Evolutionary conservation across 1,139 yeast species (phyloP).

Genomic region (Hyphopichia fennica): DNA sequence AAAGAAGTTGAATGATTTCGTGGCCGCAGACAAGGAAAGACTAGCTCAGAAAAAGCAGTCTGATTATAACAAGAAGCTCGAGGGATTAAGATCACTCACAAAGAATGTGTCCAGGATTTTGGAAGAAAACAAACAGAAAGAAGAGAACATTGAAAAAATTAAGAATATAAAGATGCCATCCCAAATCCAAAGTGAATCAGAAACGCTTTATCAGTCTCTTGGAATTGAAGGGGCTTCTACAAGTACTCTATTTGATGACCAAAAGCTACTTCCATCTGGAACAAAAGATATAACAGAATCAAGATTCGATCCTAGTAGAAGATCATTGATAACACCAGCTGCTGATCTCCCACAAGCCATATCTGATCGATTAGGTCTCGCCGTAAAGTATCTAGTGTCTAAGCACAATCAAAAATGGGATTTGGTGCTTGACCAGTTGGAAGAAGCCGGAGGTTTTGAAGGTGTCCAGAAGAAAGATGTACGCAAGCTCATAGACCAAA

Average conservation of each 20-base stretch:
- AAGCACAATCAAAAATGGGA: conserved; percentile 56
- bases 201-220: conserved; percentile 16
- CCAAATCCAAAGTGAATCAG: conserved; percentile 15
- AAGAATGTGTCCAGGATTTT: conserved; percentile 22
- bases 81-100: conserved; percentile 20
- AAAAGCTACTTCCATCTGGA: neutral
- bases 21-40: neutral
- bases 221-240: neutral
- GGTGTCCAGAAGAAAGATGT: conserved; percentile 40
- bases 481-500: conserved; percentile 37
- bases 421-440: conserved; percentile 47
- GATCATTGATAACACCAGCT: conserved; percentile 17
- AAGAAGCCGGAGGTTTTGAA: conserved; percentile 39
- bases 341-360: conserved; percentile 43
- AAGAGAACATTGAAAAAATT: conserved; percentile 11
- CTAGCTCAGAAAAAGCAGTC: neutral
- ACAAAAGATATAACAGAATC: neutral
- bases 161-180: conserved; percentile 16
- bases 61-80: neutral
- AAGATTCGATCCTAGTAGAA: conserved; percentile 8
- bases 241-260: neutral
- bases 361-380: conserved; percentile 44
- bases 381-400: conserved; percentile 47
- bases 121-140: conserved; percentile 14
- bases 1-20: conserved; percentile 1